Evolutionary conservation across 2,329 filamentous ascomycete species (phyloP), one percentile per base, ranked within the genome.

Genomic region (Aspergillus brasiliensis): DNA sequence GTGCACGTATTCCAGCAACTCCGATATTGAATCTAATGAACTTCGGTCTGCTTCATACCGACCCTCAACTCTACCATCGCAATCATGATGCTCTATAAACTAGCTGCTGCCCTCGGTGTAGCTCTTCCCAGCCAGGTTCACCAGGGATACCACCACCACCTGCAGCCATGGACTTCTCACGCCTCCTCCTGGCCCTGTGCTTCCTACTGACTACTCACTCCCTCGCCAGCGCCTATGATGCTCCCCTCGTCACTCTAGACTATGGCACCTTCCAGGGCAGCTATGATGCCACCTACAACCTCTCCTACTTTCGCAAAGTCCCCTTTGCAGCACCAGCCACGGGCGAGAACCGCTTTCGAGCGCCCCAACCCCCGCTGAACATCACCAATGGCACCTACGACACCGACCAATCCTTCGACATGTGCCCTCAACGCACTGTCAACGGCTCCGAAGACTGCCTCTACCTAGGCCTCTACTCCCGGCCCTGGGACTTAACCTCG

Each of bases 371-470:
- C 6, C 84, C 84, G 1, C 23, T 73, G 0, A 73, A 71, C 0
- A 76, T 86, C 56, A 75, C 70, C 3, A 77, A 81, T 72, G 81
- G 77, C 60, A 78, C 77, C 3, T 88, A 87, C 68, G 73, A 87
- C 68, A 84, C 84, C 2, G 78, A 81, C 61, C 81, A 83, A 52
- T 62, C 75, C 17, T 87, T 86, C 61, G 81, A 85, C 65, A 83
- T 84, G 79, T 88, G 85, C 65, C 81, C 83, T 3, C 84, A 86
- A 71, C 77, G 84, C 64, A 84, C 82, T 0, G 82, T 82, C 10
- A 84, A 83, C 46, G 82, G 82, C 11, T 80, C 79, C 21, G 86
- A 88, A 75, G 85, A 88, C 66, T 88, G 86, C 64, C 75, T 88
- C 13, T 87, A 86, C 61, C 78, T 88, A 2, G 84, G 84, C 10